A percentile compares a stretch with the other conserved stretches of the same genome.
These are phyloP conservation scores for Paracorniculantispora psalliotae DNA, from an alignment of 2,329 filamentous ascomycete genomes.

Conservation along the genomic window DNA sequence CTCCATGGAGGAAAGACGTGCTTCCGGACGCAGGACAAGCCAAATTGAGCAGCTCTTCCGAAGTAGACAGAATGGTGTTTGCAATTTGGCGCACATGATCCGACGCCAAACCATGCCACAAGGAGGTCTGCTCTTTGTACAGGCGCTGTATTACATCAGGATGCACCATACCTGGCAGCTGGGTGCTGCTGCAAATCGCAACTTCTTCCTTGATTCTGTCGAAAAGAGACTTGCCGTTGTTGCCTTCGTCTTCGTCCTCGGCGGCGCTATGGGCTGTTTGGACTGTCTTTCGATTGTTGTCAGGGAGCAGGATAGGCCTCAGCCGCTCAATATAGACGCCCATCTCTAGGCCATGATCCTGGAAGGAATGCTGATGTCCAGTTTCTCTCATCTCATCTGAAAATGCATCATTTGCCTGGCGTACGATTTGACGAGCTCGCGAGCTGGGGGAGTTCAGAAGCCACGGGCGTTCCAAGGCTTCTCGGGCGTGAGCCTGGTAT, in stretches of 20 bases:
- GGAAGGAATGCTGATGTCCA: constrained; percentile 18
- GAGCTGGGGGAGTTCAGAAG: constrained; percentile 16
- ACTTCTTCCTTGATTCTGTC: constrained; percentile 19
- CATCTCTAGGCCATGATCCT: neutral
- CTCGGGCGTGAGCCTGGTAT: constrained; percentile 19
- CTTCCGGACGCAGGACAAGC: constrained; percentile 16
- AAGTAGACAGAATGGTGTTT: constrained; percentile 15
- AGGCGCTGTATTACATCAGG: constrained; percentile 26
- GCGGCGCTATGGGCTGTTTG: neutral
- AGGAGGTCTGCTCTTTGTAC: constrained; percentile 26
- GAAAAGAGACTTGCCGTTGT: neutral
- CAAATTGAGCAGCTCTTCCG: constrained; percentile 14
- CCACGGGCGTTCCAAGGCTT: constrained; percentile 24
- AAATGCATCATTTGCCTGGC: constrained; percentile 21
- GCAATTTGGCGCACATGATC: constrained; percentile 22
- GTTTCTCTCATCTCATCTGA: constrained; percentile 21
- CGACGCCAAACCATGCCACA: constrained; percentile 26
- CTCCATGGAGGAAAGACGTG: constrained; percentile 15
- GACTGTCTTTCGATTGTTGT: neutral
- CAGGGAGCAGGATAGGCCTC: neutral
- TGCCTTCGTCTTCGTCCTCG: neutral
- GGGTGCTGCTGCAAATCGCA: constrained; percentile 22
- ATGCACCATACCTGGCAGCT: constrained; percentile 30
- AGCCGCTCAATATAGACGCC: neutral
- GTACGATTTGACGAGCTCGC: constrained; percentile 23